A percentile compares a stretch with the other conserved stretches of the same genome.
These are phyloP conservation scores for Dipsacomyces acuminosporus DNA, from an alignment of 371 early-diverging fungal species.

Conservation along the genomic window DNA sequence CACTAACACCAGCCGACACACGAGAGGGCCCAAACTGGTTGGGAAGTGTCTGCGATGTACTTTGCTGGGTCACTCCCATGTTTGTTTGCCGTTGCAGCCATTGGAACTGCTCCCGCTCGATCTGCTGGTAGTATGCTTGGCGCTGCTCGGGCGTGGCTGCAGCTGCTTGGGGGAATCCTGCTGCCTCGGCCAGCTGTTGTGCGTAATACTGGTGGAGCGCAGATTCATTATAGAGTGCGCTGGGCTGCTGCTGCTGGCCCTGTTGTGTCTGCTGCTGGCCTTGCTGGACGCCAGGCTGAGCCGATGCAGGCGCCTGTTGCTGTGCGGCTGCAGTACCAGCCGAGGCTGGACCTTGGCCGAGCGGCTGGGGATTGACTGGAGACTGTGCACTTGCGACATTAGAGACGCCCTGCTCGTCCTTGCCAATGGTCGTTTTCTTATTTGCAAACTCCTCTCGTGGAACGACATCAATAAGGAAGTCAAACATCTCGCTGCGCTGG, in stretches of 20 bases:
- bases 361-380: slow-evolving; percentile 8
- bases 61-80: slow-evolving; percentile 10
- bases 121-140: slow-evolving; percentile 43
- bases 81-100: slow-evolving; percentile 40
- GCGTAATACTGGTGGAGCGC: slow-evolving; percentile 46
- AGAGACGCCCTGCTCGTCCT: slow-evolving; percentile 13
- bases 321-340: not conserved
- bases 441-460: slow-evolving; percentile 76
- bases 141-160: slow-evolving; percentile 40
- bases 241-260: slow-evolving; percentile 12
- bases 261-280: slow-evolving; percentile 9
- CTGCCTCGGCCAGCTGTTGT: slow-evolving; percentile 40
- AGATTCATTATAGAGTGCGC: slow-evolving; percentile 31
- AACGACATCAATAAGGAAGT: slow-evolving; percentile 98
- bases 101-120: slow-evolving; percentile 43
- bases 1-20: slow-evolving; percentile 2
- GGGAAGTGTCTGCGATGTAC: not conserved
- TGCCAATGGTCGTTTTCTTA: slow-evolving; percentile 19
- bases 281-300: slow-evolving; percentile 3
- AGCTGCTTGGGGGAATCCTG: slow-evolving; percentile 38
- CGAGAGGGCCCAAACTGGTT: slow-evolving; percentile 17
- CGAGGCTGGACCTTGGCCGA: slow-evolving; percentile 1
- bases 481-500: slow-evolving; percentile 93
- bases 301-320: slow-evolving; percentile 11
- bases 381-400: slow-evolving; percentile 1